A percentile compares a stretch with the other conserved stretches of the same genome.
Conservation (phyloP, 2,329 filamentous ascomycete genomes). For the Neoarthrinium moseri region DNA sequence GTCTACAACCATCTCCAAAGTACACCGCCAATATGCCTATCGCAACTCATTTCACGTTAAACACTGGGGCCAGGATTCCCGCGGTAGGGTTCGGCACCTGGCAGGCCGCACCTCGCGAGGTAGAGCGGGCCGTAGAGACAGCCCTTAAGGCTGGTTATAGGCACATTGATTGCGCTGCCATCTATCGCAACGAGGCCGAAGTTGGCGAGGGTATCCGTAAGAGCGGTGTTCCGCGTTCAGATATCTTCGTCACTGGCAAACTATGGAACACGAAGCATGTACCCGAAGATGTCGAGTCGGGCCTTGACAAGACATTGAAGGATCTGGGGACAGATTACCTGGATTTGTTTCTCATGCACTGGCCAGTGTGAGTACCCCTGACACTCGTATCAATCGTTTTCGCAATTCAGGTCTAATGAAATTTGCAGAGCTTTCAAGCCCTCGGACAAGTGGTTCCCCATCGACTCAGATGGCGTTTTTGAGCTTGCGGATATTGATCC, state of each 20-base stretch:
- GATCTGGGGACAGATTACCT: slow-evolving; percentile 35
- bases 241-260: slow-evolving; percentile 13
- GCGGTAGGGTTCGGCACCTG: slow-evolving; percentile 40
- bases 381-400: not conserved
- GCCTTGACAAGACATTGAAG: slow-evolving; percentile 30
- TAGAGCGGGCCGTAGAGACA: slow-evolving; percentile 6
- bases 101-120: slow-evolving; percentile 25
- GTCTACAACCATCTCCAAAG: no score
- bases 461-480: slow-evolving; percentile 62
- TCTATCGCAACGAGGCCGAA: slow-evolving; percentile 53
- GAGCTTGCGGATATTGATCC: slow-evolving; percentile 51
- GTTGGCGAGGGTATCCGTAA: slow-evolving; percentile 31
- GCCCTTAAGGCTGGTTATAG: slow-evolving; percentile 51
- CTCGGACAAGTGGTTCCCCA: slow-evolving; percentile 39
- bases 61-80: slow-evolving; percentile 38
- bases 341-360: slow-evolving; percentile 29
- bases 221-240: slow-evolving; percentile 10
- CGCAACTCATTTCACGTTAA: slow-evolving; percentile 30
- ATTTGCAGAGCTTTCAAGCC: slow-evolving; percentile 49
- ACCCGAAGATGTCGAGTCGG: slow-evolving; percentile 29
- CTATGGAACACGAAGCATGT: slow-evolving; percentile 28
- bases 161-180: slow-evolving; percentile 55
- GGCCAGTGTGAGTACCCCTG: not conserved
- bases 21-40: slow-evolving; percentile 2
- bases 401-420: slow-evolving; percentile 36